These are phyloP conservation scores for Globisporangium splendens DNA, from an alignment of 352 stramenopile genomes.

Conservation along the genomic window DNA sequence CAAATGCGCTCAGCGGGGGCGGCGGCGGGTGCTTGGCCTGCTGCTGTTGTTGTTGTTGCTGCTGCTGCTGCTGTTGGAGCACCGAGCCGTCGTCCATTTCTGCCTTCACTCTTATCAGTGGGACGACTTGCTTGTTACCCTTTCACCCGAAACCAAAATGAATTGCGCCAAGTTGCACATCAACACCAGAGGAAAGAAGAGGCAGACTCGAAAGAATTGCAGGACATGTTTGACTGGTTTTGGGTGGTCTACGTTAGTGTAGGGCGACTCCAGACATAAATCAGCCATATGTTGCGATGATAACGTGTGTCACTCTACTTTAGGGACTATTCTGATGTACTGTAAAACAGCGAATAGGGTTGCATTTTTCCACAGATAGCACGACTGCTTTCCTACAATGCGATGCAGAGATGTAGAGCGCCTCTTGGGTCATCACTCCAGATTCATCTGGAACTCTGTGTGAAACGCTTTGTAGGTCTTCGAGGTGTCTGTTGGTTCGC, in stretches of 20 bases:
- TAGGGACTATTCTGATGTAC: no score
- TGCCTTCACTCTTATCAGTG: slow-evolving; percentile 4
- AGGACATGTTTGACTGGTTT: background rate
- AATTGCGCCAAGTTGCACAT: background rate
- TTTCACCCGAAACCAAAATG: background rate
- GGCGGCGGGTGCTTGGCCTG: background rate
- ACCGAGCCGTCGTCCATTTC: slow-evolving; percentile 5
- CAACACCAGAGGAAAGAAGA: background rate
- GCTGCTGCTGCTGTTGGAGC: background rate
- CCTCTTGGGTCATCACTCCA: background rate
- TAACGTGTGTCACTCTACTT: no score
- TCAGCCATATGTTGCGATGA: no score
- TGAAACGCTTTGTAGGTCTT: background rate
- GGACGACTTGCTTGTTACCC: slow-evolving; percentile 1
- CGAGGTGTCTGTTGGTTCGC: slow-evolving; percentile 1
- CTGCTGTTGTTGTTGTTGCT: background rate
- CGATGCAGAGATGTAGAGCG: background rate
- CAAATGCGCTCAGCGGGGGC: slow-evolving; percentile 1
- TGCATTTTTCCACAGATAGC: slow-evolving; percentile 3
- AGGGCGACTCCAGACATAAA: no score
- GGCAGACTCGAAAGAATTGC: background rate
- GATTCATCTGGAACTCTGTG: background rate
- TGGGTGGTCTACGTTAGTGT: background rate
- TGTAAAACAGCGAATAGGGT: background rate
- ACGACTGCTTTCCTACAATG: no score